These are phyloP conservation scores for Aegilops bicornis DNA, from an alignment of 176 grass and related monocot genomes.

Conservation along the genomic window DNA sequence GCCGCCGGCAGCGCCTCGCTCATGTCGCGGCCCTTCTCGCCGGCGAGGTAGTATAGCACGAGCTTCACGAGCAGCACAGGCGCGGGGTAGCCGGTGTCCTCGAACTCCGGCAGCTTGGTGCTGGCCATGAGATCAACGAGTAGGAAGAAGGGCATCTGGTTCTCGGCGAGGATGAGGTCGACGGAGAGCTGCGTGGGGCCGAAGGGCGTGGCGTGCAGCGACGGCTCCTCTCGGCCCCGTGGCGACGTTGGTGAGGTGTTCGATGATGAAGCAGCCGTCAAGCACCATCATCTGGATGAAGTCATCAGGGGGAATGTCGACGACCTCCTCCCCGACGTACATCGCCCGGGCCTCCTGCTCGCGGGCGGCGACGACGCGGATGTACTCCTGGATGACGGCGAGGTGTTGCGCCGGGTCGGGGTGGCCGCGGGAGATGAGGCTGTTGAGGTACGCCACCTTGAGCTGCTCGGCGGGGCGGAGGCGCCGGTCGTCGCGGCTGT, in stretches of 20 bases:
- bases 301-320: neutral
- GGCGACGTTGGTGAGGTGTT: conserved; percentile 43
- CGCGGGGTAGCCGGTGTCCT: neutral
- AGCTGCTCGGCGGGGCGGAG: conserved; percentile 15
- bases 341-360: conserved; percentile 44
- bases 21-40: conserved; percentile 44
- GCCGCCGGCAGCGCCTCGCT: neutral
- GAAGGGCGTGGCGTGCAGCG: conserved; percentile 45
- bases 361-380: conserved; percentile 25
- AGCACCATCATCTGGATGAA: conserved; percentile 48
- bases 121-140: conserved; percentile 29
- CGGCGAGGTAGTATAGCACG: conserved; percentile 32
- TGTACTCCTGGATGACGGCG: conserved; percentile 32
- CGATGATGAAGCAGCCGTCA: conserved; percentile 60
- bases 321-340: conserved; percentile 33
- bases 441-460: conserved; percentile 47
- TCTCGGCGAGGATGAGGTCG: conserved; percentile 53
- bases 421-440: conserved; percentile 51
- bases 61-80: conserved; percentile 32
- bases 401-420: neutral
- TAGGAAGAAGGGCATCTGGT: conserved; percentile 51
- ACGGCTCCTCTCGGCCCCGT: conserved; percentile 2
- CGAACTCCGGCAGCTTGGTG: conserved; percentile 31
- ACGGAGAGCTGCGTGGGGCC: conserved; percentile 40
- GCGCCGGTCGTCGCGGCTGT: neutral